phyloP scores from a whole-genome alignment of 169 alveolate genomes.

The Plasmodium adleri region DNA sequence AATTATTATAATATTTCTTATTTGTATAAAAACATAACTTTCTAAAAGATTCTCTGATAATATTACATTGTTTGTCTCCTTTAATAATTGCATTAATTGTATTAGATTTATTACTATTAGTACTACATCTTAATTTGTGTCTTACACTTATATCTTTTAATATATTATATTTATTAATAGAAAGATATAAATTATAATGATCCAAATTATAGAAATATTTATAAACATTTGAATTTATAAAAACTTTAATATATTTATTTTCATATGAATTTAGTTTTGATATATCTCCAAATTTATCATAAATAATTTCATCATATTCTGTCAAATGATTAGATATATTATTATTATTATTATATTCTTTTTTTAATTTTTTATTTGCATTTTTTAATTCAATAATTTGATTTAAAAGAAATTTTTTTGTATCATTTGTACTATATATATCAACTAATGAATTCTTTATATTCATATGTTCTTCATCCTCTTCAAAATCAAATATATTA shows the following conservation, averaged over 20 bases:
- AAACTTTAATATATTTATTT: constrained; percentile 41
- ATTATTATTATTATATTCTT: neutral
- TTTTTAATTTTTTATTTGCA: constrained; percentile 19
- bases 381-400: constrained; percentile 32
- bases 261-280: neutral
- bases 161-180: constrained; percentile 24
- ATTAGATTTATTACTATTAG: constrained; percentile 1
- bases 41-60: constrained; percentile 21
- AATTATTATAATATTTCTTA: constrained; percentile 27
- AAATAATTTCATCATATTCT: constrained; percentile 28
- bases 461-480: constrained; percentile 53
- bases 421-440: constrained; percentile 16
- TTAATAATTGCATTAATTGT: constrained; percentile 18
- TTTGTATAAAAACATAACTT: constrained; percentile 11
- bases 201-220: constrained; percentile 43
- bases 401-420: constrained; percentile 8
- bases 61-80: constrained; percentile 18
- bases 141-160: constrained; percentile 48
- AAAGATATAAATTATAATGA: constrained; percentile 40
- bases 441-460: constrained; percentile 27
- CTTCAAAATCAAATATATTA: constrained; percentile 36
- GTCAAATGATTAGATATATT: neutral
- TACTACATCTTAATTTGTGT: constrained; percentile 28
- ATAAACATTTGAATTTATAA: constrained; percentile 46
- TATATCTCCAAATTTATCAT: constrained; percentile 27